Evolutionary conservation across 176 grass and related monocot genomes (phyloP), one percentile per base, ranked within the genome.

Genomic region (Echinochloa phyllopogon): DNA sequence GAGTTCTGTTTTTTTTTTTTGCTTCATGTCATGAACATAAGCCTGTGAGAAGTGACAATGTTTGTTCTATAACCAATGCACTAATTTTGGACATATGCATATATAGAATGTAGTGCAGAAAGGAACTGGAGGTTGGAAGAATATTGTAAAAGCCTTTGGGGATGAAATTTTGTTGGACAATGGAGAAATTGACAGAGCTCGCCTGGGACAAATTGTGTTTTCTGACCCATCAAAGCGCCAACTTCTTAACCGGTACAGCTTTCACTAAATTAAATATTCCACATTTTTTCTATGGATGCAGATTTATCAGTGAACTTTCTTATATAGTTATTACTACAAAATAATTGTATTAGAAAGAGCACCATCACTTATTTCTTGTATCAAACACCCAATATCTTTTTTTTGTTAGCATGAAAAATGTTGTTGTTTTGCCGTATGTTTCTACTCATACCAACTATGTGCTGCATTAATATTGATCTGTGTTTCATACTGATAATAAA

Each of bases 111-210:
- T 98, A 20, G 92, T 95, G 69, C 81, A 29, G 78, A 94, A 95
- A 86, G 95, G 92, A 17, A 93, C 90, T 17, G 66, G 87, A 51
- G 90, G 92, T 82, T 98, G 90, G 95, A 98, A 93, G 86, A 98
- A 98, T 79, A 86, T 98, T 68, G 89, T 89, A 6, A 89, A 91
- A 86, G 85, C 82, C 75, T 98, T 98, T 82, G 95, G 95, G 11
- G 65, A 93, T 79, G 92, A 86, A 29, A 89, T 98, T 86, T 83
- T 98, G 27, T 72, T 93, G 49, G 90, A 94, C 58, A 93, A 72
- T 88, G 95, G 90, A 78, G 95, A 98, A 91, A 91, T 98, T 80
- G 89, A 98, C 77, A 82, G 95, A 78, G 88, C 90, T 84, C 84
- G 24, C 43, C 79, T 98, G 64, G 95, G 92, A 24, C 95, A 98